These are phyloP conservation scores for Aspergillus ostianus DNA, from an alignment of 495 filamentous ascomycete species.

Conservation along the genomic window DNA sequence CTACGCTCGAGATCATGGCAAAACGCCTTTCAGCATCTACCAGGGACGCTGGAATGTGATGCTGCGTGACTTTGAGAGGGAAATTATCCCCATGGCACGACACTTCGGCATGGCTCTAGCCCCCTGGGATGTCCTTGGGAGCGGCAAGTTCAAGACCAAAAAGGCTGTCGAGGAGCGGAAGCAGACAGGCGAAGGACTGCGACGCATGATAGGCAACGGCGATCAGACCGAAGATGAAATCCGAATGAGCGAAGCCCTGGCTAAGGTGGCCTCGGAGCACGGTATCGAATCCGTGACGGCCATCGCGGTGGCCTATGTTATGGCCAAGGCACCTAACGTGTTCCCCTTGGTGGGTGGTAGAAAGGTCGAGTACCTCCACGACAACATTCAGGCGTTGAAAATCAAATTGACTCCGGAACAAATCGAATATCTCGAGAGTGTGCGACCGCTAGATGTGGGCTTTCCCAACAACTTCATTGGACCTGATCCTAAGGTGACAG, in stretches of 20 bases:
- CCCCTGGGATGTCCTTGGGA: slow-evolving; percentile 52
- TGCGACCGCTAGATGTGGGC: slow-evolving; percentile 46
- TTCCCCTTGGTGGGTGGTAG: slow-evolving; percentile 69
- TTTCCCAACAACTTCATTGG: slow-evolving; percentile 54
- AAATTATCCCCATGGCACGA: slow-evolving; percentile 57
- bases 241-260: slow-evolving; percentile 46
- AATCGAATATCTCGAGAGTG: slow-evolving; percentile 53
- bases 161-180: slow-evolving; percentile 31
- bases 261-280: slow-evolving; percentile 52
- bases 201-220: slow-evolving; percentile 7
- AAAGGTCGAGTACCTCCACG: slow-evolving; percentile 58
- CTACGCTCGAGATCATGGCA: slow-evolving; percentile 58
- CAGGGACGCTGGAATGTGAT: slow-evolving; percentile 61
- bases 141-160: slow-evolving; percentile 51
- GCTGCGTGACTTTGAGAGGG: slow-evolving; percentile 53
- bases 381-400: slow-evolving; percentile 56
- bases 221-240: slow-evolving; percentile 38
- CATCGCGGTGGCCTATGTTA: slow-evolving; percentile 68
- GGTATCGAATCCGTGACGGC: slow-evolving; percentile 46
- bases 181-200: slow-evolving; percentile 26
- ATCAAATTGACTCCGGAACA: slow-evolving; percentile 52
- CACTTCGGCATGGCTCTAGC: slow-evolving; percentile 56
- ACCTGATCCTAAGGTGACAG: slow-evolving; percentile 30
- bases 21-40: slow-evolving; percentile 63
- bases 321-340: slow-evolving; percentile 66